Evolutionary conservation across 805 yeast genomes (phyloP).

Genomic region (Candida piceae): DNA sequence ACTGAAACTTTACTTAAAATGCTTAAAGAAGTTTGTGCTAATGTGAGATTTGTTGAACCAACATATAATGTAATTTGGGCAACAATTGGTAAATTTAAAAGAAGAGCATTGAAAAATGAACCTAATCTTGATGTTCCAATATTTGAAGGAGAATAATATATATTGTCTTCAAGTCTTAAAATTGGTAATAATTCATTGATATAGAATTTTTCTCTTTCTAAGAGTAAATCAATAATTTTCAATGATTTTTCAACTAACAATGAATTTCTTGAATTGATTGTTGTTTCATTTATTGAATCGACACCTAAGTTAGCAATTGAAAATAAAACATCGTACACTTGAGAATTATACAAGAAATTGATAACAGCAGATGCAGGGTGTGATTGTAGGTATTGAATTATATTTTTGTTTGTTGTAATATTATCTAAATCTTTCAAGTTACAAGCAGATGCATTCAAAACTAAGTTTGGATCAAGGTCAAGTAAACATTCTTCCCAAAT

Average conservation of each 20-base stretch:
- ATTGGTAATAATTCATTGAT: slow-evolving; percentile 50
- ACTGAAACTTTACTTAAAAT: slow-evolving; percentile 47
- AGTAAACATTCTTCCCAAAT: slow-evolving; percentile 44
- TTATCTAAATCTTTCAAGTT: slow-evolving; percentile 39
- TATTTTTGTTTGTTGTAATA: slow-evolving; percentile 39
- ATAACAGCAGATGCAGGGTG: slow-evolving; percentile 68
- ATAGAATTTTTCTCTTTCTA: slow-evolving; percentile 56
- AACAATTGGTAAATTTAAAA: slow-evolving; percentile 65
- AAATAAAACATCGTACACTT: slow-evolving; percentile 52
- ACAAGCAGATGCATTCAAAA: slow-evolving; percentile 48
- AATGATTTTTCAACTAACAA: slow-evolving; percentile 38
- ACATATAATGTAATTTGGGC: slow-evolving; percentile 73
- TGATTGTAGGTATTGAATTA: slow-evolving; percentile 47
- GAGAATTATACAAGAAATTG: slow-evolving; percentile 57
- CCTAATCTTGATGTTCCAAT: slow-evolving; percentile 56
- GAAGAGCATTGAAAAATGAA: slow-evolving; percentile 66
- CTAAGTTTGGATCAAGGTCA: slow-evolving; percentile 48
- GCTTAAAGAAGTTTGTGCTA: slow-evolving; percentile 51
- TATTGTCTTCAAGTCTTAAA: slow-evolving; percentile 37
- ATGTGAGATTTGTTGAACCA: slow-evolving; percentile 45
- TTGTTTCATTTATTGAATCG: slow-evolving; percentile 45
- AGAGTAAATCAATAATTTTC: slow-evolving; percentile 37
- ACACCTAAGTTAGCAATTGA: slow-evolving; percentile 52
- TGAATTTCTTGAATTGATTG: slow-evolving; percentile 29
- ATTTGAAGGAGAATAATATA: slow-evolving; percentile 35